These are phyloP conservation scores for Colletotrichum horii DNA, from an alignment of 2,329 filamentous ascomycete genomes.

Conservation along the genomic window DNA sequence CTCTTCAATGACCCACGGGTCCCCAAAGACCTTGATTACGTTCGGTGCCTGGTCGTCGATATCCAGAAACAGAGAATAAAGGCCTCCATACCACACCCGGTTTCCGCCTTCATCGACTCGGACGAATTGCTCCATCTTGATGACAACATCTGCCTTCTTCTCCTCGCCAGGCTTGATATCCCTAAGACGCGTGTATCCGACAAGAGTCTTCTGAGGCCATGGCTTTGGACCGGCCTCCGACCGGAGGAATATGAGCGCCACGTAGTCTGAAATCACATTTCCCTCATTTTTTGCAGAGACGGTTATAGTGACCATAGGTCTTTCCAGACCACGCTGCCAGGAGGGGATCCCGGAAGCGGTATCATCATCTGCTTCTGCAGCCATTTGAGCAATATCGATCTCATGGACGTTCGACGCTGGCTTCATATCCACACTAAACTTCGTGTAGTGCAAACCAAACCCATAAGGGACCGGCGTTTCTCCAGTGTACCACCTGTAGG, in stretches of 20 bases:
- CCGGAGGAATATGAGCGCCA: conserved; percentile 54
- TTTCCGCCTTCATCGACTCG: conserved; percentile 55
- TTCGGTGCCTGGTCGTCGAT: conserved; percentile 19
- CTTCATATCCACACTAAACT: conserved; percentile 39
- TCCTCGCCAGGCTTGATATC: conserved; percentile 37
- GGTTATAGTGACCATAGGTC: conserved; percentile 32
- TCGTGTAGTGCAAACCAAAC: conserved; percentile 63
- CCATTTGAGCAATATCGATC: background rate
- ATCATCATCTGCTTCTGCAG: background rate
- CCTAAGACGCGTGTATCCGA: conserved; percentile 52
- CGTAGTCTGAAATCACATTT: conserved; percentile 53
- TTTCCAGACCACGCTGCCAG: background rate
- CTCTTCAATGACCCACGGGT: background rate
- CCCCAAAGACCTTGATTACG: background rate
- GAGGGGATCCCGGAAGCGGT: background rate
- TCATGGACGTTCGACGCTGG: background rate
- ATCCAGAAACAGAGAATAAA: conserved; percentile 53
- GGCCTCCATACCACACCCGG: conserved; percentile 57
- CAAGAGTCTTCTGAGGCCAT: conserved; percentile 57
- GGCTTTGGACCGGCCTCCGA: conserved; percentile 52
- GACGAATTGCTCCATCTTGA: conserved; percentile 54
- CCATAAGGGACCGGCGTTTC: conserved; percentile 58
- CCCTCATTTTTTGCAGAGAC: conserved; percentile 56
- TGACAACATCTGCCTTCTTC: conserved; percentile 36
- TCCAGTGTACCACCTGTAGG: conserved; percentile 63